phyloP scores from a whole-genome alignment of 2,329 filamentous ascomycete genomes.

The Calonectria pseudoreteaudii region DNA sequence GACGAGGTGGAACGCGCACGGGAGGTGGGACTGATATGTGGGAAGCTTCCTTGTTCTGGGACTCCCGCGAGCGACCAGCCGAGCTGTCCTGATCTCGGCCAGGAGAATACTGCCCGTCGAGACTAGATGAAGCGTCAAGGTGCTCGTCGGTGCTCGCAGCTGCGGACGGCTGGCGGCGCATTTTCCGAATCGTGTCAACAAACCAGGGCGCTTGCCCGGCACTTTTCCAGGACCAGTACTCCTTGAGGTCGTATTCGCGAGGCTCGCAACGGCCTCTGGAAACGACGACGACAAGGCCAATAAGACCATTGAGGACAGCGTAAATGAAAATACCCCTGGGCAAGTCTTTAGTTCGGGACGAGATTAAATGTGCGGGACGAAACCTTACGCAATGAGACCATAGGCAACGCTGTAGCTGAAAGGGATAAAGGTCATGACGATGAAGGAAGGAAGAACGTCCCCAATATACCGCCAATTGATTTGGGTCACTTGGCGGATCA shows the following conservation, averaged over 20 bases:
- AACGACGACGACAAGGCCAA: conserved; percentile 58
- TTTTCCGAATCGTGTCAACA: conserved; percentile 50
- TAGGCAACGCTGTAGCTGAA: conserved; percentile 85
- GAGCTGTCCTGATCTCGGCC: conserved; percentile 20
- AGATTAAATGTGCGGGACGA: not conserved
- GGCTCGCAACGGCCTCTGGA: conserved; percentile 59
- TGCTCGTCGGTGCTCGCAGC: not conserved
- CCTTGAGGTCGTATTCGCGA: conserved; percentile 65
- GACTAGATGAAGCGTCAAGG: not conserved
- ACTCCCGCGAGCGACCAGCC: conserved; percentile 19
- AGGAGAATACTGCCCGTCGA: not conserved
- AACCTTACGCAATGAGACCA: conserved; percentile 76
- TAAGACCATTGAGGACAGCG: conserved; percentile 60
- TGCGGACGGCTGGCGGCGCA: conserved; percentile 23
- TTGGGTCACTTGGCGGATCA: conserved; percentile 79
- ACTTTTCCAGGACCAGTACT: conserved; percentile 67
- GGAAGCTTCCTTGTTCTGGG: conserved; percentile 40
- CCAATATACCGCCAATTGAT: conserved; percentile 84
- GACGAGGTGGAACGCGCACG: not conserved
- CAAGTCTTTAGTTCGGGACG: conserved; percentile 24
- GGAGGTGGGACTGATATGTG: not conserved
- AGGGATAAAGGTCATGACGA: conserved; percentile 80
- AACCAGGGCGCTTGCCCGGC: conserved; percentile 61
- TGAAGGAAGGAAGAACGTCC: conserved; percentile 80
- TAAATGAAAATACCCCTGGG: conserved; percentile 64